Base-by-base conservation (phyloP, 2,329 filamentous ascomycete genomes). In the Pyricularia pennisetigena region DNA sequence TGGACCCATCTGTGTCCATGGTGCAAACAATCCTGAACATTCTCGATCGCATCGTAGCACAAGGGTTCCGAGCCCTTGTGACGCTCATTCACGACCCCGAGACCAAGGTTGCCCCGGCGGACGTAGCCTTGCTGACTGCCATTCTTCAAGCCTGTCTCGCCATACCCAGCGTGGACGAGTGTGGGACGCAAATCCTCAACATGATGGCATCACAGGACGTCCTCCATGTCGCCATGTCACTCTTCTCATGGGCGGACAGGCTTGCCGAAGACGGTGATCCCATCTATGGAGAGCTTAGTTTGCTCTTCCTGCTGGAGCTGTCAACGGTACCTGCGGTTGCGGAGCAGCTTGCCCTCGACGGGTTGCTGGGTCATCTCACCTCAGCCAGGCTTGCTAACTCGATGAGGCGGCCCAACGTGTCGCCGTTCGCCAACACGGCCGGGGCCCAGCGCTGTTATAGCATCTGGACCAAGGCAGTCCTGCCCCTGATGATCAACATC, bases 201-300 rank as follows among this genome's bases (percentile, higher is more conserved):
- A 88, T 89, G 71, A 83, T 93, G 82, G 82, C 86, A 1, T 86
- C 87, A 64, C 88, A 93, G 75, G 88, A 91, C 71, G 89, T 90
- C 0, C 85, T 92, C 64, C 91, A 94, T 73, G 91, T 93, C 70
- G 94, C 93, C 0, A 89, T 90, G 6, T 93, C 91, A 41, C 84
- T 99, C 5, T 98, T 94, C 78, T 97, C 93, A 0, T 99, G 95
- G 95, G 88, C 94, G 4, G 93, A 98, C 77, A 88, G 90, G 72
- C 84, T 98, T 28, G 86, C 90, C 0, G 85, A 90, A 49, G 88
- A 89, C 30, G 66, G 66, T 24, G 94, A 98, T 75, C 94, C 95
- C 0, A 83, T 98, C 32, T 98, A 97, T 77, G 95, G 94, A 71
- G 94, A 97, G 75, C 86, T 97, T n/a, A 92, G 91, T 73, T 85